Percentiles rank a stretch among this genome's conserved stretches.
Conservation (phyloP, 305 asterid genomes). For the Fraxinus platypoda region DNA sequence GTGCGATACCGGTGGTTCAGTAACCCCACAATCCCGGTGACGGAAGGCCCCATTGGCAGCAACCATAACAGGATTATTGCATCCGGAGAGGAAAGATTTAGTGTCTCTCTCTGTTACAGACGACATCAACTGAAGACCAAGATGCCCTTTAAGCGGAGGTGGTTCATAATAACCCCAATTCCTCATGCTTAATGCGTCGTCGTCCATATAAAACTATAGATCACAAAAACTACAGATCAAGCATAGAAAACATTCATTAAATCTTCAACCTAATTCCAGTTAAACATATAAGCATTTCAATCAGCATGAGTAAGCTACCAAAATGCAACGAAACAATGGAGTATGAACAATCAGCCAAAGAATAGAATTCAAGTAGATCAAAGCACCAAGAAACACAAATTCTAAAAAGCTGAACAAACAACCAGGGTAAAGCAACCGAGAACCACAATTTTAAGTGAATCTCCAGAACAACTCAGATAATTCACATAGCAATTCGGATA, state of each 20-base stretch:
- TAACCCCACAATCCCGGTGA: slow-evolving; percentile 57
- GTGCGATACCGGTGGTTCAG: slow-evolving; percentile 64
- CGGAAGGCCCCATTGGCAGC: slow-evolving; percentile 64
- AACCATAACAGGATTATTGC: slow-evolving; percentile 61
- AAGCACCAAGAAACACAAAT: background rate
- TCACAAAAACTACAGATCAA: slow-evolving; percentile 34
- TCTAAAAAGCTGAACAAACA: background rate
- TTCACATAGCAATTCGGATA: slow-evolving; percentile 21
- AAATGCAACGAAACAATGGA: slow-evolving; percentile 10
- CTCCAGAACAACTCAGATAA: background rate
- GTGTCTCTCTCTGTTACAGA: slow-evolving; percentile 68
- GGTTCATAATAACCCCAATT: slow-evolving; percentile 96
- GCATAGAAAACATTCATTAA: slow-evolving; percentile 31
- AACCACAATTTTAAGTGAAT: slow-evolving; percentile 8
- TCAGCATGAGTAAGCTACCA: background rate
- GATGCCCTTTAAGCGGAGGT: slow-evolving; percentile 57
- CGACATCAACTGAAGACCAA: slow-evolving; percentile 83
- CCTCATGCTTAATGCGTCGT: slow-evolving; percentile 69
- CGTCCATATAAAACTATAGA: slow-evolving; percentile 63
- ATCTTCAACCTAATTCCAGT: slow-evolving; percentile 13
- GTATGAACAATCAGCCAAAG: background rate
- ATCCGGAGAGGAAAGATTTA: slow-evolving; percentile 57
- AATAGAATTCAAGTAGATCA: slow-evolving; percentile 9
- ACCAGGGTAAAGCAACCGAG: slow-evolving; percentile 7
- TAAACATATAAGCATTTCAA: slow-evolving; percentile 13